phyloP scores from a whole-genome alignment of 129 eudicot species.

The Solidago caesia region DNA sequence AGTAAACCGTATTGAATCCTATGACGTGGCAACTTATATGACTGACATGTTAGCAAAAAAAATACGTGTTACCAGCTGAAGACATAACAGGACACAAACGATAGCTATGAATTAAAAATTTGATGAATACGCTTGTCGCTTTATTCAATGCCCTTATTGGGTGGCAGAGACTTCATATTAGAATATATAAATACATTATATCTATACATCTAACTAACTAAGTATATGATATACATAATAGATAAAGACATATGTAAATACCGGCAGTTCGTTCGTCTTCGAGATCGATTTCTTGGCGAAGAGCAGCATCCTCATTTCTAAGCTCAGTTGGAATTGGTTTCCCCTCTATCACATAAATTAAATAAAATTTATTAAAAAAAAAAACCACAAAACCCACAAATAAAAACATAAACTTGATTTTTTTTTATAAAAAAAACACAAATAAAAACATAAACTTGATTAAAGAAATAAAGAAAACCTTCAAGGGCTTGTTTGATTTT shows the following conservation, averaged over 20 bases:
- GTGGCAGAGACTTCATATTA: no score
- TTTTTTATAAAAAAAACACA: no score
- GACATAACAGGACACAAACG: no score
- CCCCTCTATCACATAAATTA: constrained; percentile 55
- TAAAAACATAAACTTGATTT: not conserved
- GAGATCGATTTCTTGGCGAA: constrained; percentile 90
- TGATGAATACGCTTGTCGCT: no score
- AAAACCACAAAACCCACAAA: not conserved
- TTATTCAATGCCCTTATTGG: no score
- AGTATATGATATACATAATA: not conserved
- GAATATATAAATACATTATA: no score
- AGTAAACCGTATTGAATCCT: no score
- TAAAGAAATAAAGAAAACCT: constrained; percentile 38
- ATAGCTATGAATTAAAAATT: no score
- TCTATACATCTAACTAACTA: no score
- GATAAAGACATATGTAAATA: constrained; percentile 10
- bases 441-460: not conserved
- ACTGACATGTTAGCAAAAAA: no score
- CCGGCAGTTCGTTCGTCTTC: constrained; percentile 85
- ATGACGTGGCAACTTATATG: no score
- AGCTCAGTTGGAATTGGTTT: constrained; percentile 97
- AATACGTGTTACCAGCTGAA: no score
- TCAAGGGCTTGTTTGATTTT: constrained; percentile 83
- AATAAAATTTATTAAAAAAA: not conserved
- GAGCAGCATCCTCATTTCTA: constrained; percentile 88